Base-by-base conservation (phyloP, 768 basidiomycete species). In the Cystobasidium tubakii region DNA sequence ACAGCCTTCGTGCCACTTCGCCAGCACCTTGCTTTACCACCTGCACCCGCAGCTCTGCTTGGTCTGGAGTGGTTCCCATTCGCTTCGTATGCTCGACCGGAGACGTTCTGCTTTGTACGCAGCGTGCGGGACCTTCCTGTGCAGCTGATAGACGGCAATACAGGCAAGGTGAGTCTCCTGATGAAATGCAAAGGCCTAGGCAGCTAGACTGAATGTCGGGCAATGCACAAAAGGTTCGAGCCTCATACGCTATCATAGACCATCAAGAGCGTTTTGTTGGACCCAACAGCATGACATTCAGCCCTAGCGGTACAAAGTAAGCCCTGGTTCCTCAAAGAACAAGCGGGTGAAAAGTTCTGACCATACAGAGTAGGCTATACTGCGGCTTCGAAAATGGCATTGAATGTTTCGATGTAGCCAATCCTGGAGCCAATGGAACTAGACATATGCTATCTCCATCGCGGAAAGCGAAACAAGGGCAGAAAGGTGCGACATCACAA, bases 241-340 rank as follows among this genome's bases (percentile, higher is more conserved):
- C 93, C 0, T 93, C 91, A 0, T 97, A 98, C 80, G 84, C 84
- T 46, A 95, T 97, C 44, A 86, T 97, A 12, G 93, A 97, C 80
- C 94, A 98, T 78, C 84, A 89, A n/a, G 95, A 97, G 82, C 86
- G 93, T 36, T 87, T 91, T 67, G 84, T 96, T 46, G 92, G 91
- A 0, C 93, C 95, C 0, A 89, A 92, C 69, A 87, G 87, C 76
- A 83, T 97, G 73, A 84, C 88, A 0, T 97, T 96, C 81, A 90
- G 90, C 77, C 80, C 84, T 0, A 82, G 85, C 3, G 87, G 86
- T 0, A 83, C 87, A 42, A 88, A 85, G 92, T 92, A 71, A 67
- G 84, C 77, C 65, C 0, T 4, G 6, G 43, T 53, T 39, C 0
- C 50, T 23, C 15, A 27, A n/a, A 39, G 6, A 60, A 19, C 17